Base-by-base conservation (phyloP, 176 grass and related monocot genomes). In the Guadua angustifolia region DNA sequence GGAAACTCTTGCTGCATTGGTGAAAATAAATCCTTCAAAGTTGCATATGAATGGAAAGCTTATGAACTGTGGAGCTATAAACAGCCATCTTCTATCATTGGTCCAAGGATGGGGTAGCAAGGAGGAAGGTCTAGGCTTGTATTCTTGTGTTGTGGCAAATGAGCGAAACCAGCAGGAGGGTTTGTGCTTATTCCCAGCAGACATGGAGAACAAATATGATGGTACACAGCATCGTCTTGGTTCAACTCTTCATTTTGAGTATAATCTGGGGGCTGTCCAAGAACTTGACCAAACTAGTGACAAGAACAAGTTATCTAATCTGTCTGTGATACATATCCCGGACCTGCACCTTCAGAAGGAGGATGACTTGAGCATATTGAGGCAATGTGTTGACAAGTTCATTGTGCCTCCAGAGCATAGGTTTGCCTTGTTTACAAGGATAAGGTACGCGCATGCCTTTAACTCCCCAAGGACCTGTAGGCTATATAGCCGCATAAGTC, bases 91-190 rank as follows among this genome's bases (percentile, higher is more conserved):
- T 59, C 86, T 98, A 82, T 95, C 96, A 83, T 84, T 98, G 74
- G 96, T 93, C 21, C 96, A 98, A 86, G 96, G 91, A 67, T 98
- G 96, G 96, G 96, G 96, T 61, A 98, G 93, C 88, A 98, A 98
- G 89, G 96, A 98, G 92, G 96, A 98, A 92, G 96, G 96, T 21
- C 66, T 98, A 32, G 96, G 96, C 35, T 88, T 98, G 56, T 90
- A 92, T 88, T 98, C 93, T 77, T 98, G 96, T 85, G 91, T 95
- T 29, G 85, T 95, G 83, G 88, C 93, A 86, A 98, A 98, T 66
- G 96, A 98, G 80, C 67, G 77, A 76, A 92, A 92, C 43, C 91
- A 98, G 66, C 80, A 88, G 24, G 96, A 91, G 72, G 87, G 91
- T 36, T 77, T 98, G 36, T 85, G 81, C 79, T 73, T 95, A 69